Percentiles rank a stretch among this genome's conserved stretches.
phyloP scores from a whole-genome alignment of 768 basidiomycete species.

The Boletus barrowsii region DNA sequence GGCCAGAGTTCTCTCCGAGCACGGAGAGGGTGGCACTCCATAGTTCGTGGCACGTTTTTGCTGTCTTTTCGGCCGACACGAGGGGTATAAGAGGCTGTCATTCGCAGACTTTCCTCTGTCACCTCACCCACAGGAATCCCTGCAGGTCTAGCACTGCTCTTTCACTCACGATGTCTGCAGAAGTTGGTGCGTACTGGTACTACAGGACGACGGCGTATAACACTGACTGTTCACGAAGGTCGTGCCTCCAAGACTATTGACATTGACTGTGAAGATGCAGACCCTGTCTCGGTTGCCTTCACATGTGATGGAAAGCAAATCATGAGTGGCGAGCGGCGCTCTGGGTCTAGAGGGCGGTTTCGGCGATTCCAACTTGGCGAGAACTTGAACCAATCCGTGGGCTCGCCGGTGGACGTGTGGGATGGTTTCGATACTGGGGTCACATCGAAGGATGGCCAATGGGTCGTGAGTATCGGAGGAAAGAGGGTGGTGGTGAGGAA shows the following conservation, averaged over 20 bases:
- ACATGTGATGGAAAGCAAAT: constrained; percentile 1
- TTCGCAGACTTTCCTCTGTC: neutral
- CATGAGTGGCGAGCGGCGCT: neutral
- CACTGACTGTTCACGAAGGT: neutral
- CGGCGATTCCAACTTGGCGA: neutral
- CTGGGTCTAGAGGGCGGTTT: neutral
- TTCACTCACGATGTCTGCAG: neutral
- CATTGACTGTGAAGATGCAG: constrained; percentile 1
- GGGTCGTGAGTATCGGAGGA: constrained; percentile 3
- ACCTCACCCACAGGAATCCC: neutral
- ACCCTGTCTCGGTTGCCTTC: constrained; percentile 7
- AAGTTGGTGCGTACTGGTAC: neutral
- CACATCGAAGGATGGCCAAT: constrained; percentile 10
- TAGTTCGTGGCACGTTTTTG: too few relatives aligned
- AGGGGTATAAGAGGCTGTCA: neutral
- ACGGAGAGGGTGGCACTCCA: too few relatives aligned
- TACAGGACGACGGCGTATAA: neutral
- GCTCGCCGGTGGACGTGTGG: neutral
- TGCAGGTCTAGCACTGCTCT: neutral
- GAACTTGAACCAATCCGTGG: neutral
- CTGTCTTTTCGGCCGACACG: too few relatives aligned
- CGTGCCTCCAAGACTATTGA: neutral
- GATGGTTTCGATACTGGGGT: neutral
- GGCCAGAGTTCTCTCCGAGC: too few relatives aligned
- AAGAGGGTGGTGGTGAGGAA: constrained; percentile 4